Base-by-base conservation (phyloP, 164 flowering plant species). In the Tinospora cordifolia region DNA sequence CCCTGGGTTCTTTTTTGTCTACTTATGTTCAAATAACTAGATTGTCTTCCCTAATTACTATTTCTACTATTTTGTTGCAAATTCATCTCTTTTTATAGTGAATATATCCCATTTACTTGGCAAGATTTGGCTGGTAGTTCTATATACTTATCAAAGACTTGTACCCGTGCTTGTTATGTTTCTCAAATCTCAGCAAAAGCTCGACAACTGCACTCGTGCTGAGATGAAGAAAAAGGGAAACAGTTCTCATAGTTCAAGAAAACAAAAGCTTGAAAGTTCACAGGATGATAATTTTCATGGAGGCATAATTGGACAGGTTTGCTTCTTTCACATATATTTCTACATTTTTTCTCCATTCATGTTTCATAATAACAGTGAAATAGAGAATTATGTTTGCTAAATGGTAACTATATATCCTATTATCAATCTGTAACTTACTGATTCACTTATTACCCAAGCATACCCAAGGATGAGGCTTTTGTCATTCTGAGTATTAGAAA, bases 281-380 rank as follows among this genome's bases (percentile, higher is more conserved):
- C 69, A 27, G 6, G 77, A 76, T 41, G 54, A 7, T 67, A 75
- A 75, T 73, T 19, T 59, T 49, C 17, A 78, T 40, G 70, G 62
- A 67, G 83, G 83, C 38, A 72, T 77, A 39, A 6, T 80, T 75
- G 78, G 72, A 74, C 84, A 84, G 86, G 87, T 84, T 68, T 24
- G 6, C 1, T 34, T 64, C 39, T 36, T 64, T 19, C 44, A 19
- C 24, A 7, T 34, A 12, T 9, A 12, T 34, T 34, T 34, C 22
- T 64, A 12, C 36, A 9, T 24, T 24, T 21, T 11, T 11, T 11
- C 63, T 57, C 25, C 26, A 62, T 26, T 62, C 17, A 6, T 17
- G 8, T 62, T 62, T 10, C 1, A 26, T 4, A 30, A 30, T 30
- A 30, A 30, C 36, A 4, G 36, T 30, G 4, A 30, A 30, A 30